Base-by-base conservation (phyloP, 345 rosid genomes). In the Noccaea caerulescens region DNA sequence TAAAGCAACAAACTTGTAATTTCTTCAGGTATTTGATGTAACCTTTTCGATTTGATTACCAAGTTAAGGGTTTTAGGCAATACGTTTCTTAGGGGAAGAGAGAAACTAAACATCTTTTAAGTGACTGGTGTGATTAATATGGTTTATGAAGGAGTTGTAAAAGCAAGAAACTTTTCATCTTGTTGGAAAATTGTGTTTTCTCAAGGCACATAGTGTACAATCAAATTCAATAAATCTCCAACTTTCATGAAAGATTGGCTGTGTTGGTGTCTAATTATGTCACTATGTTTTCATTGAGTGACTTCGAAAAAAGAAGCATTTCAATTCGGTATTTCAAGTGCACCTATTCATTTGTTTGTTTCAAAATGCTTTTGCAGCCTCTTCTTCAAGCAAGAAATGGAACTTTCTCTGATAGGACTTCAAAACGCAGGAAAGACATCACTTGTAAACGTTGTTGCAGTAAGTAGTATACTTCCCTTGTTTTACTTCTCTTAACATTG, bases 371-470 rank as follows among this genome's bases (percentile, higher is more conserved):
- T 38, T 68, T 81, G 79, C 82, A 89, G 93, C 78, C 91, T 87
- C 43, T 89, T 89, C 71, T 89, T 86, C 77, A 87, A 89, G 82
- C 96, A 89, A 74, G 92, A 89, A 72, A 89, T 89, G 92, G 96
- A 87, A 76, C 82, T 89, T 50, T 87, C 96, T 36, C 76, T 89
- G 42, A 89, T 89, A 69, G 96, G 96, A 58, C 90, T 89, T 77
- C 96, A 89, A 55, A 89, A 89, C 82, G 92, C 92, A 42, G 96
- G 96, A 46, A 87, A 89, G 76, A 89, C 96, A 46, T 89, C 96
- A 23, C 96, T 89, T 64, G 92, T 89, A 57, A 87, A 87, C 62
- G 92, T 87, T 71, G 71, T 89, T 50, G 92, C 96, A 0, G 96
- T 89, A 80, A 84, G 92, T 81, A 20, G 23, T 0, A 46, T 61